Evolutionary conservation across 495 filamentous ascomycete species (phyloP), one percentile per base, ranked within the genome.

Genomic region (Talaromyces wortmannii): DNA sequence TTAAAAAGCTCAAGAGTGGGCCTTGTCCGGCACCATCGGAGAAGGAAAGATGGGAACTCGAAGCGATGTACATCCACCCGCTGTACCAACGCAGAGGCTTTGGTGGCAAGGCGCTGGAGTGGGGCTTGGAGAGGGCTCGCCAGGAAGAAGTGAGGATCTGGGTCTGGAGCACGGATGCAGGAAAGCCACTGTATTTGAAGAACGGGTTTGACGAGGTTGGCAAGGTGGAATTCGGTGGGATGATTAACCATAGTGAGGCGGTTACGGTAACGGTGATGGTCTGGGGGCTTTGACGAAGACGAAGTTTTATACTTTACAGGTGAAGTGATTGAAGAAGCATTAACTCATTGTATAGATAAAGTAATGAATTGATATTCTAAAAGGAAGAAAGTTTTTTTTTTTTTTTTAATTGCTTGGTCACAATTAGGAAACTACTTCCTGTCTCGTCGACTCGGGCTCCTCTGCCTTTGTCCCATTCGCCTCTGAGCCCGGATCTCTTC

Each of bases 101-200:
- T 30, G 52, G 52, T 1, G 31, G 18, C 5, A 29, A 29, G 11
- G 36, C 42, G n/a, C n/a, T 53, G 0, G 5, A 8, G 10, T 53
- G 52, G 52, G 52, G 36, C 1, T 3, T 53, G 12, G 30, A 23
- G 3, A 17, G 5, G 2, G 52, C 52, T 3, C n/a, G 7, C 3
- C 6, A 53, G 43, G 52, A 53, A 53, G 7, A 13, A 2, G 52
- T 53, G 40, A 29, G 45, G 30, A 43, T 53, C 12, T 53, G 52
- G 36, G 52, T 53, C 16, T 53, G 52, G 52, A 53, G 52, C 31
- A 43, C 52, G 43, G 40, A 53, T 30, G 42, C 17, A 0, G 52
- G 40, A 7, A 53, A n/a, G 10, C 2, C 1, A 0, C 1, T 53
- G 29, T 53, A 53, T 46, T 4, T n/a, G 30, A 53, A 46, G 5